Base-by-base conservation (phyloP, 176 grass and related monocot genomes). In the Hyparrhenia diplandra region DNA sequence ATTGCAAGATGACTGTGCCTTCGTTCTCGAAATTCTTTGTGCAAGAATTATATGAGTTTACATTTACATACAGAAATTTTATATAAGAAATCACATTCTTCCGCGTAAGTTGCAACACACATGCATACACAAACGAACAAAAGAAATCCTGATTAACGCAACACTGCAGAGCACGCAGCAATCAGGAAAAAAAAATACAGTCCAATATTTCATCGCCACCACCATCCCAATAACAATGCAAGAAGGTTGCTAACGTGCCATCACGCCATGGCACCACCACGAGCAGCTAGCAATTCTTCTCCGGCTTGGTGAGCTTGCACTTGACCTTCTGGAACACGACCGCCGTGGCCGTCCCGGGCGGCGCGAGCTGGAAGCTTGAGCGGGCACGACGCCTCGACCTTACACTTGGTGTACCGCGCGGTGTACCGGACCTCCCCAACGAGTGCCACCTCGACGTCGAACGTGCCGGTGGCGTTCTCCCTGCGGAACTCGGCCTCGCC, bases 331-430 rank as follows among this genome's bases (percentile, higher is more conserved):
- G 40, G 67, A 85, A 85, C 7, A 54, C 67, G 17, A 85, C 75
- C 14, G 75, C 67, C 1, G 58, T 1, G 0, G 75, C 3, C 0
- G n/a, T n/a, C 75, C 75, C 0, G n/a, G 76, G 76, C 43, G 67
- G 43, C 24, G 68, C 76, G 23, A 86, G 76, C 76, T 86, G 84
- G 34, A n/a, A 80, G 69, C 68, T 55, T 64, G 45, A 86, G 76
- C 32, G 68, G 43, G 76, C 84, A 86, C 11, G 40, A 8, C 5
- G 76, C 84, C 43, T 79, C 24, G 59, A 86, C 2, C 76, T 77
- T 73, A 78, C 78, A 80, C 51, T 51, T 69, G 43, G 82, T 84
- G 58, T 17, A 37, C 0, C 46, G 10, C 21, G 46, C 58, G 17
- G 58, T 75, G 70, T 69, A 61, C 32, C 49, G 24, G 0, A 79